Base-by-base conservation (phyloP, 106 monocot species). In the Vanilla planifolia region DNA sequence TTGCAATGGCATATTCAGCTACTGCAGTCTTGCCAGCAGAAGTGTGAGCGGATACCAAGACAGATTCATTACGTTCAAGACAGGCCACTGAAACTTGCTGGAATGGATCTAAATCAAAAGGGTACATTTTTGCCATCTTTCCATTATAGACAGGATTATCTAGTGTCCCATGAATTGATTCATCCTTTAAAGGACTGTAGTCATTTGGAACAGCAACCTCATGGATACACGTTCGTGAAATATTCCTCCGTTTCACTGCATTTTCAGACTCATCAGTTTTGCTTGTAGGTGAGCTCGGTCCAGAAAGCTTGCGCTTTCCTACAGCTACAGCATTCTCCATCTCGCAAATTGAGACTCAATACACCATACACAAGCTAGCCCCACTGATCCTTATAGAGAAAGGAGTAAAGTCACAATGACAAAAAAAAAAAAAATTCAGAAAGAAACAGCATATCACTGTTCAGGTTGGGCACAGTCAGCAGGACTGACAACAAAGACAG, bases 1-100 rank as follows among this genome's bases (percentile, higher is more conserved):
- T 85, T 19, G 98, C 98, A 9, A 98, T 88, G 24, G 98, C 98
- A 61, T 98, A 98, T 71, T 92, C 92, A 16, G 98, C 98, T 11
- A 98, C 79, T 17, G 80, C 98, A 39, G 98, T 98, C 71, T 98
- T 98, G 21, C 98, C 98, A 15, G 98, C 87, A 2, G 98, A 98
- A 40, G 98, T 98, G 65, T 98, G 98, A 11, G 98, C 98, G 4
- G 98, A 98, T 5, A 98, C 98, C 35, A 98, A 60, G 44, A 98
- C 78, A 6, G 98, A 98, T 61, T 98, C 98, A 37, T 80, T 82
- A 36, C 98, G 53, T 63, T 98, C 98, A 5, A 98, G 74, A 62
- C 98, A 98, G 17, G 98, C 98, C 3, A 98, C 62, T n/a, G 92
- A 92, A 33, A 92, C 67, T 26, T 68, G 53, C 63, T 98, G 98